These are phyloP conservation scores for Pythium aristosporum DNA, from an alignment of 352 stramenopile species.

Conservation along the genomic window DNA sequence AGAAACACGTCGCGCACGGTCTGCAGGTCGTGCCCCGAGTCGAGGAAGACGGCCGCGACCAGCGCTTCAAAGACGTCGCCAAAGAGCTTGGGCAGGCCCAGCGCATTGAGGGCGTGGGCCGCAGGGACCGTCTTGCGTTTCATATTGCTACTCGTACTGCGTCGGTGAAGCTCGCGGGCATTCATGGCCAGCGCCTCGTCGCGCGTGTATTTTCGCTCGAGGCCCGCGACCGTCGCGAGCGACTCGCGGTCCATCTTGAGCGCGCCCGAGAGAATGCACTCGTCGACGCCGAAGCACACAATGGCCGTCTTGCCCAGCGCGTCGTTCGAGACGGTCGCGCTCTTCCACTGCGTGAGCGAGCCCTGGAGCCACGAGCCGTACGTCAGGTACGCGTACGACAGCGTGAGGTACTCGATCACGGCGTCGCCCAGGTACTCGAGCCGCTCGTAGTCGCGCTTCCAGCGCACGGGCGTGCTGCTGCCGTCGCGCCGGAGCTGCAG, in stretches of 20 bases:
- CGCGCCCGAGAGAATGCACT: conserved; percentile 69
- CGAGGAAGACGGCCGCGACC: conserved; percentile 84
- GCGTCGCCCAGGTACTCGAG: conserved; percentile 89
- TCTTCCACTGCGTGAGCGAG: conserved; percentile 82
- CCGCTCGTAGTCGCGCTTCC: conserved; percentile 86
- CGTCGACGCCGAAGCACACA: conserved; percentile 75
- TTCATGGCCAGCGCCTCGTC: conserved; percentile 8
- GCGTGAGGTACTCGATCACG: conserved; percentile 87
- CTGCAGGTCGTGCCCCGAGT: conserved; percentile 69
- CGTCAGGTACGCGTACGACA: conserved; percentile 76
- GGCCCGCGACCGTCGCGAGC: conserved; percentile 42
- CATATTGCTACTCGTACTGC: background rate
- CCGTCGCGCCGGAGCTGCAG: conserved; percentile 49
- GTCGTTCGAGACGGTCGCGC: conserved; percentile 84
- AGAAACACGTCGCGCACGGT: conserved; percentile 83
- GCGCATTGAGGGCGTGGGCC: conserved; percentile 31
- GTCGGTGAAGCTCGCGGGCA: background rate
- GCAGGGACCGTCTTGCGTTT: background rate
- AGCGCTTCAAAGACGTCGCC: conserved; percentile 88
- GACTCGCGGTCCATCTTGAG: conserved; percentile 70
- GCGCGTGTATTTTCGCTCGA: conserved; percentile 52
- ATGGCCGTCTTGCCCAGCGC: conserved; percentile 81
- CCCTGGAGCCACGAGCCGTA: conserved; percentile 77
- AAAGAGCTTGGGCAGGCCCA: conserved; percentile 81
- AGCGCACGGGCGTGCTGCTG: conserved; percentile 42